These are phyloP conservation scores for Debaryomyces castellii DNA, from an alignment of 805 yeast genomes.

Conservation along the genomic window DNA sequence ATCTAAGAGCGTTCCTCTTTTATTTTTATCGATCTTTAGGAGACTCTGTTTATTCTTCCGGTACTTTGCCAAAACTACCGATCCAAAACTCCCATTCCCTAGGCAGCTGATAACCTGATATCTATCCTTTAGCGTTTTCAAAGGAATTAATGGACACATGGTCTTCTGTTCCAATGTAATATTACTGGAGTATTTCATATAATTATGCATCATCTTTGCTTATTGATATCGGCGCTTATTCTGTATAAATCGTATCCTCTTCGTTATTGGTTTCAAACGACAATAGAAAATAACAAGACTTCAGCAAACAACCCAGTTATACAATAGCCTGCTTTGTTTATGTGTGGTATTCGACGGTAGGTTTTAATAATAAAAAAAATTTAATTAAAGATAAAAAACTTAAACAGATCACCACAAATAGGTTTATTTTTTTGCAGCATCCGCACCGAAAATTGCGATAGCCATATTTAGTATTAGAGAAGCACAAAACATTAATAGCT, in stretches of 20 bases:
- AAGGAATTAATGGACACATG: constrained; percentile 11
- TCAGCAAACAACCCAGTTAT: no score
- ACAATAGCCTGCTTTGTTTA: no score
- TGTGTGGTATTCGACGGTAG: no score
- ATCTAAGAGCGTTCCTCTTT: constrained; percentile 52
- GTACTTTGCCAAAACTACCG: constrained; percentile 62
- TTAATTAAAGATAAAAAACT: not conserved
- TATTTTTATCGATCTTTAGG: constrained; percentile 13
- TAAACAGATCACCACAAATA: not conserved
- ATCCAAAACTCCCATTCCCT: constrained; percentile 79
- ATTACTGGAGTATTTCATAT: not conserved
- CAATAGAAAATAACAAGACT: no score
- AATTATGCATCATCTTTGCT: not conserved
- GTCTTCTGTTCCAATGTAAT: constrained; percentile 6
- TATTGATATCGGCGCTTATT: not conserved
- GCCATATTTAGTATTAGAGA: no score
- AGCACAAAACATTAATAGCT: no score
- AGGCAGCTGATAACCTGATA: constrained; percentile 54
- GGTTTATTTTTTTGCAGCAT: not conserved
- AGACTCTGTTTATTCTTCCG: constrained; percentile 20
- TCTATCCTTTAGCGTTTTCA: constrained; percentile 13
- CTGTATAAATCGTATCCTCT: not conserved
- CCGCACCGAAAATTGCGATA: not conserved
- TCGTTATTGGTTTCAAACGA: not conserved
- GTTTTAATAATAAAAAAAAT: no score